Percentiles rank a stretch among this genome's conserved stretches.
Evolutionary conservation across 2,329 filamentous ascomycete genomes (phyloP).

Genomic region (Epichloe sp.): DNA sequence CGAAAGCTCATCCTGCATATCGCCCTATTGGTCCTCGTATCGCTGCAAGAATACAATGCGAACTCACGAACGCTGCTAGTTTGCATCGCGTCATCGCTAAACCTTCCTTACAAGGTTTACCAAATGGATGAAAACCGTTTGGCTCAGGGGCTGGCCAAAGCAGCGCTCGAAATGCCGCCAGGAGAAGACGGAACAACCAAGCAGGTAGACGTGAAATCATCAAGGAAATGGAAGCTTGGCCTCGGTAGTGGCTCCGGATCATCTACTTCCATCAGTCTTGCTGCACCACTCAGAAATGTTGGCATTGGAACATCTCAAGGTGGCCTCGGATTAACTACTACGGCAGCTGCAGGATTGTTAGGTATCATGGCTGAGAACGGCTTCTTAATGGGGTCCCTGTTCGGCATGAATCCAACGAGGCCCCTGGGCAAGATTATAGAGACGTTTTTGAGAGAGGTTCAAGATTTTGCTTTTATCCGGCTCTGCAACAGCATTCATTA

Average conservation of each 20-base stretch:
- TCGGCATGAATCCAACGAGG: conserved; percentile 78
- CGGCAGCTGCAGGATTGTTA: conserved; percentile 63
- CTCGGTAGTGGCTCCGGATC: conserved; percentile 27
- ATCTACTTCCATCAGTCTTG: conserved; percentile 48
- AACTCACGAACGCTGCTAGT: conserved; percentile 61
- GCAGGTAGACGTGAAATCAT: conserved; percentile 48
- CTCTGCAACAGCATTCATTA: conserved; percentile 36
- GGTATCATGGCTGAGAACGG: conserved; percentile 70
- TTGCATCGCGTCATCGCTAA: conserved; percentile 55
- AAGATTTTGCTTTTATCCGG: conserved; percentile 78
- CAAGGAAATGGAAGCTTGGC: conserved; percentile 61
- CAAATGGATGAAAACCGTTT: conserved; percentile 63
- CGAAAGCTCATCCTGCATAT: conserved; percentile 58
- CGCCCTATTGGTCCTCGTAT: conserved; percentile 58
- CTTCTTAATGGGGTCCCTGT: conserved; percentile 69
- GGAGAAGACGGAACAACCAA: conserved; percentile 20
- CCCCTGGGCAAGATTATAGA: conserved; percentile 83
- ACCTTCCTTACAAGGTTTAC: conserved; percentile 51
- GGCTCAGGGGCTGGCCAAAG: conserved; percentile 59
- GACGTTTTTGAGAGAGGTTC: conserved; percentile 70
- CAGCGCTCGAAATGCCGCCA: conserved; percentile 40
- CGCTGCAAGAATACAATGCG: conserved; percentile 63
- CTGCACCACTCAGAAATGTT: conserved; percentile 62
- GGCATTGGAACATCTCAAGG: conserved; percentile 70
- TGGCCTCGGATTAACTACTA: conserved; percentile 60